Conservation (phyloP, 352 stramenopile species). For the Globisporangium orthogonon region DNA sequence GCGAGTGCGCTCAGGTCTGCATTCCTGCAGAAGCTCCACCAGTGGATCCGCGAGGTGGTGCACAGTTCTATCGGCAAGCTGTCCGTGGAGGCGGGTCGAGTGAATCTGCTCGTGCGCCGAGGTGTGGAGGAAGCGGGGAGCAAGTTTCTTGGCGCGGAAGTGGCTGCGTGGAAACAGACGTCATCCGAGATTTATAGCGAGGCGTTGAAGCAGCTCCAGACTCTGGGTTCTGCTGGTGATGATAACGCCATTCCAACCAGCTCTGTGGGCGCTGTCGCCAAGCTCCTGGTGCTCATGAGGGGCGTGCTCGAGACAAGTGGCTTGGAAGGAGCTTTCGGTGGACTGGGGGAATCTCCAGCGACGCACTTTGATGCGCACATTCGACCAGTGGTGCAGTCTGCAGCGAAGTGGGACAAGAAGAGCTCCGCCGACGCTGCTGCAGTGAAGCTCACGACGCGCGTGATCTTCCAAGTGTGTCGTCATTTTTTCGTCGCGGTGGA, state of each 20-base stretch:
- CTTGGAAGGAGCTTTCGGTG: slow-evolving; percentile 12
- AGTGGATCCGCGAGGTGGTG: slow-evolving; percentile 32
- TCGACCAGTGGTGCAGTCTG: slow-evolving; percentile 26
- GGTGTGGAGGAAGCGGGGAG: slow-evolving; percentile 14
- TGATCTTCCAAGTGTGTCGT: slow-evolving; percentile 29
- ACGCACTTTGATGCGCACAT: slow-evolving; percentile 44
- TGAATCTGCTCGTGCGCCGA: slow-evolving; percentile 22
- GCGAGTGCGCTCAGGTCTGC: slow-evolving; percentile 21
- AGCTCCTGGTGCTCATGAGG: slow-evolving; percentile 37
- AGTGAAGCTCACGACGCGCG: slow-evolving; percentile 17
- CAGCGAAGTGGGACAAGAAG: slow-evolving; percentile 27
- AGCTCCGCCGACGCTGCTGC: slow-evolving; percentile 1
- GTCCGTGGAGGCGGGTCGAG: slow-evolving; percentile 25
- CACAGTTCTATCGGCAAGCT: slow-evolving; percentile 20
- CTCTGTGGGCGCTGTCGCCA: slow-evolving; percentile 10
- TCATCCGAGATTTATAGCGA: slow-evolving; percentile 27
- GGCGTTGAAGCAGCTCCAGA: slow-evolving; percentile 26
- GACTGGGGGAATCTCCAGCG: slow-evolving; percentile 10
- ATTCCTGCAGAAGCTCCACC: slow-evolving; percentile 26
- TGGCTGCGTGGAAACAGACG: slow-evolving; percentile 27
- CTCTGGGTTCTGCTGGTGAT: slow-evolving; percentile 6
- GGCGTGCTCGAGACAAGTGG: slow-evolving; percentile 32
- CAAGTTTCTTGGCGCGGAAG: slow-evolving; percentile 4
- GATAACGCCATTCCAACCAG: neutral
- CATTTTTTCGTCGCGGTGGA: slow-evolving; percentile 43